Evolutionary conservation across 257 asterid species (phyloP), one percentile per base, ranked within the genome.

Genomic region (Lithospermum erythrorhizon): DNA sequence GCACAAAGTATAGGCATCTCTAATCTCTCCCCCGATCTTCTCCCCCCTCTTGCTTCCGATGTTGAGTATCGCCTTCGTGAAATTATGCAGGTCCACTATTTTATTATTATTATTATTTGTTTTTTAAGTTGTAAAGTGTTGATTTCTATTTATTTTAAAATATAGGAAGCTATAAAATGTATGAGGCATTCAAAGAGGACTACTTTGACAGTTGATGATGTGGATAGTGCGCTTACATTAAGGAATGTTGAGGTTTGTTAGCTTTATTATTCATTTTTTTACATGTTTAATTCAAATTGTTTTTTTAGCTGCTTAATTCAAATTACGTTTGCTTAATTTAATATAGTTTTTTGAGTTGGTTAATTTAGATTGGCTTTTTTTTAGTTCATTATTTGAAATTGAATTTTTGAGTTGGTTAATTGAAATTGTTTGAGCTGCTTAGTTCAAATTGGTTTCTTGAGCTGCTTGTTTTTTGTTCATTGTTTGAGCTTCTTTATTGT

Each of bases 151-250:
- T 6, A 58, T 49, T 54, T 37, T 21, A 51, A 59, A 67, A 65
- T 68, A 4, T 78, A 93, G 99, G 99, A 93, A 73, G 81, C 97
- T 72, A 89, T 93, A 59, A 93, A 93, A 71, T 93, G 96, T 77
- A 93, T 89, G 97, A 83, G 99, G 30, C 99, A 93, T 71, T 93
- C 99, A 22, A 83, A 86, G 73, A 83, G 97, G 72, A 86, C 97
- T 61, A 83, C 93, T 65, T 83, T 93, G 65, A 82, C 97, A 8
- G 76, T 95, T 2, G 95, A 81, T 6, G 97, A 93, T 54, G 96
- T 93, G 21, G 99, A 93, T 63, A 82, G 94, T 76, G 99, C 99
- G n/a, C 95, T 93, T 57, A 73, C 78, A 51, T 76, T 93, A 62
- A 76, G 95, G 74, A 89, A 93, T 59, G 89, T 89, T n/a, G 99